Percentiles rank a stretch among this genome's conserved stretches.
These are phyloP conservation scores for Leishmania mexicana DNA, from an alignment of 208 protist genomes.

Conservation along the genomic window DNA sequence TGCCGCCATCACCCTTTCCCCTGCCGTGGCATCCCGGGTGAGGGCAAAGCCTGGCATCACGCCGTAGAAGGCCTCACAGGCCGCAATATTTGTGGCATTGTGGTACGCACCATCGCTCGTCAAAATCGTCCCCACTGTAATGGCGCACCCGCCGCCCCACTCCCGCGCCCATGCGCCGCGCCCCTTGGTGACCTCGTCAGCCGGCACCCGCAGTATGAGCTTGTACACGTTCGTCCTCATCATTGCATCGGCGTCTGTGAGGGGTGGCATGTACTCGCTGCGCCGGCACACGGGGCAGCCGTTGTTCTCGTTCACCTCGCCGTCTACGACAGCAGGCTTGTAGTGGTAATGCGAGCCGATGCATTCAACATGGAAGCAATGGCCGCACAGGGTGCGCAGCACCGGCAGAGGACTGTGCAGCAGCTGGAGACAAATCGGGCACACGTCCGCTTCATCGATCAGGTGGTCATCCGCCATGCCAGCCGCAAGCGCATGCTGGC, in stretches of 20 bases:
- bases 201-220: slow-evolving; percentile 28
- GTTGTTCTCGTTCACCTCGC: slow-evolving; percentile 30
- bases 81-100: slow-evolving; percentile 53
- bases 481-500: not conserved
- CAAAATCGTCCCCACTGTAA: slow-evolving; percentile 42
- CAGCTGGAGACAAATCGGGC: slow-evolving; percentile 42
- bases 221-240: slow-evolving; percentile 33
- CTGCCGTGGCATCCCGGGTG: not conserved
- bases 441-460: slow-evolving; percentile 32
- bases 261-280: slow-evolving; percentile 31
- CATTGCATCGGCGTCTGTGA: slow-evolving; percentile 18
- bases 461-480: not conserved
- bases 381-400: slow-evolving; percentile 40
- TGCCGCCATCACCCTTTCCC: not conserved
- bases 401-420: slow-evolving; percentile 31
- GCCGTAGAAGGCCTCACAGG: slow-evolving; percentile 26
- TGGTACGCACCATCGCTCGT: slow-evolving; percentile 42
- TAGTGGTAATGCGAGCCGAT: slow-evolving; percentile 34
- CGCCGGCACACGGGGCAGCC: slow-evolving; percentile 47
- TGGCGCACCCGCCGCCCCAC: slow-evolving; percentile 9
- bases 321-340: slow-evolving; percentile 27
- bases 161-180: not conserved
- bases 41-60: slow-evolving; percentile 26
- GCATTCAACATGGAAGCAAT: slow-evolving; percentile 64
- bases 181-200: not conserved